Evolutionary conservation across 768 basidiomycete genomes (phyloP), one percentile per base, ranked within the genome.

Genomic region (Termitomyces sp.): DNA sequence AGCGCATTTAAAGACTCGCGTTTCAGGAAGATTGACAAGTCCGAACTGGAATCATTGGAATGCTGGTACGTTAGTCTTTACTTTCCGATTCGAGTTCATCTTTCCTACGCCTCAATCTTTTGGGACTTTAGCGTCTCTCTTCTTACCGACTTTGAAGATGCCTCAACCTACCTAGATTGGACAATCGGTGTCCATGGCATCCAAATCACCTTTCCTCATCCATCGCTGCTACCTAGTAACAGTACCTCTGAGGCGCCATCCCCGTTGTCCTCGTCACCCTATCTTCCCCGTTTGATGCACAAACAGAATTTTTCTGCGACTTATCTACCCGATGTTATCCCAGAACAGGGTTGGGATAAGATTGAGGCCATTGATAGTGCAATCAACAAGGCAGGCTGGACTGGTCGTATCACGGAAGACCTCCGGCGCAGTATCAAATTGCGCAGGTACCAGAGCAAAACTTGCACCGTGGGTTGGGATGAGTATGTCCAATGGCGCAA

Each of bases 271-370:
- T 90, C 91, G 5, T 81, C 87, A 8, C 70, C 81, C 6, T 83
- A 81, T 65, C 74, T 90, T 61, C 86, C 82, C 4, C 82, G 75
- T 60, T 69, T 82, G 32, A 78, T 77, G 40, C 82, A 79, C 63
- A 86, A 79, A 70, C 84, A 84, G 64, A 78, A 81, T 1, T 87
- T 96, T 67, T 83, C 86, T 11, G 95, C 96, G 8, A 95, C 93
- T 0, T 99, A 96, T 75, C 82, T 99, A 11, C 97, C 97, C 5
- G 88, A 98, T 58, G 91, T 99, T 61, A 89, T 92, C 47, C 84
- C 88, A 0, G 92, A 94, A 42, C 96, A 98, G 73, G 95, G 93
- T 7, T 99, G 97, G 97, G 85, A 87, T 63, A 91, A 90, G 81
- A 77, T 89, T 60, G 91, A 97, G 73, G 89, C 96, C 7, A 76